Conservation (phyloP, 139 green algal species). For the Eudorina sp. region DNA sequence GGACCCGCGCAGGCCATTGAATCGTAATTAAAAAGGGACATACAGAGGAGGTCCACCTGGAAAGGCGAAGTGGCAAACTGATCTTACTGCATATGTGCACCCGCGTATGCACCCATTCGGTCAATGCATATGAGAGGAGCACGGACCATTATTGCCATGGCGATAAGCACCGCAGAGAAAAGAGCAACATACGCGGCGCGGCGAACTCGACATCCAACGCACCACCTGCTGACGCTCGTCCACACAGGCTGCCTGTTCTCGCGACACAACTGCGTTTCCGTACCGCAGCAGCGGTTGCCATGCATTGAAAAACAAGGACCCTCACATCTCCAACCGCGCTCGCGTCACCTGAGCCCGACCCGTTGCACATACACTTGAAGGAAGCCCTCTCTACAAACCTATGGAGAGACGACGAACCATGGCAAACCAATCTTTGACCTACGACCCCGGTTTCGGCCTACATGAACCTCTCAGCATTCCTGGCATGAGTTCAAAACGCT, state of each 20-base stretch:
- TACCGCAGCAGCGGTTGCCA: not conserved
- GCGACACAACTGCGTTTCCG: not conserved
- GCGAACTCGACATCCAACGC: not conserved
- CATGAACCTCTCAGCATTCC: conserved; percentile 22
- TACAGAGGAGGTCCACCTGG: not conserved
- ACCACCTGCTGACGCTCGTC: conserved; percentile 24
- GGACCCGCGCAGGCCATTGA: conserved; percentile 3
- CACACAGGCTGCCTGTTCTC: conserved; percentile 8
- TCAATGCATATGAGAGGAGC: conserved; percentile 32
- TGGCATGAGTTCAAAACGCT: not conserved
- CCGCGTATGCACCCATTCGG: conserved; percentile 10
- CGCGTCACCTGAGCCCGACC: not conserved
- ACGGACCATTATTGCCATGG: conserved; percentile 35
- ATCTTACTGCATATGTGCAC: conserved; percentile 35
- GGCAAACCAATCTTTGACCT: not conserved
- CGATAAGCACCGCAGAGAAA: not conserved
- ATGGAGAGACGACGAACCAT: not conserved
- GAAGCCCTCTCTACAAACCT: not conserved
- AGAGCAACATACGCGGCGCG: conserved; percentile 20
- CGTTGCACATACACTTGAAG: not conserved
- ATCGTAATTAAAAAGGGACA: conserved; percentile 36
- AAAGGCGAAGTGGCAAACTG: conserved; percentile 23
- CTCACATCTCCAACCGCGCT: conserved; percentile 1
- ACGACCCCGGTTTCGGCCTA: not conserved
- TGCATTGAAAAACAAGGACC: conserved; percentile 16